Percentiles rank a stretch among this genome's conserved stretches.
These are phyloP conservation scores for Leucocoprinus leucothites DNA, from an alignment of 768 basidiomycete genomes.

Conservation along the genomic window DNA sequence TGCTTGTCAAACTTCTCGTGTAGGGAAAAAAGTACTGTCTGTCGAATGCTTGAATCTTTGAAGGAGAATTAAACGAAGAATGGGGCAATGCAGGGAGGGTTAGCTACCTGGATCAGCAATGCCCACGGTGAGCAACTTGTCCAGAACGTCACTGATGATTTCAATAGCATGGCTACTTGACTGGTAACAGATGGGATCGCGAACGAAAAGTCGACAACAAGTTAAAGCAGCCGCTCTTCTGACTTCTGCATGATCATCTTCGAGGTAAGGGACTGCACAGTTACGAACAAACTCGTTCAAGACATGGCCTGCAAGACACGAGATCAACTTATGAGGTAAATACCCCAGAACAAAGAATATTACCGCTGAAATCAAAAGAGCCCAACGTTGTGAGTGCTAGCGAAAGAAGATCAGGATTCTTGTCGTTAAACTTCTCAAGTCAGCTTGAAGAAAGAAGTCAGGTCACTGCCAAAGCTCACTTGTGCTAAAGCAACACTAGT, in stretches of 20 bases:
- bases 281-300: constrained; percentile 94
- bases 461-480: constrained; percentile 25
- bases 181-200: constrained; percentile 95
- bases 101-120: constrained; percentile 89
- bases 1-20: constrained; percentile 96
- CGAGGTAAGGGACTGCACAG: constrained; percentile 89
- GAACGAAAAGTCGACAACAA: constrained; percentile 88
- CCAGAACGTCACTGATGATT: constrained; percentile 96
- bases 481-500: constrained; percentile 53
- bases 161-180: constrained; percentile 92
- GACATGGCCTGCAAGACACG: constrained; percentile 62
- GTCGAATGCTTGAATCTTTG: constrained; percentile 75
- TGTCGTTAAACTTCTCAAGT: constrained; percentile 43
- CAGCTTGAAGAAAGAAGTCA: neutral
- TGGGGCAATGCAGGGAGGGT: constrained; percentile 7
- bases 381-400: constrained; percentile 87
- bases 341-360: constrained; percentile 12
- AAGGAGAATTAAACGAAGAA: constrained; percentile 2
- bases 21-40: constrained; percentile 80
- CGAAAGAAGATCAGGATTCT: constrained; percentile 66
- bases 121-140: constrained; percentile 91
- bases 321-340: neutral
- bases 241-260: constrained; percentile 87
- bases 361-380: constrained; percentile 92
- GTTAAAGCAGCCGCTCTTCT: constrained; percentile 88